Percentiles rank a stretch among this genome's conserved stretches.
Conservation (phyloP, 805 yeast genomes). For the Candida suzukii region DNA sequence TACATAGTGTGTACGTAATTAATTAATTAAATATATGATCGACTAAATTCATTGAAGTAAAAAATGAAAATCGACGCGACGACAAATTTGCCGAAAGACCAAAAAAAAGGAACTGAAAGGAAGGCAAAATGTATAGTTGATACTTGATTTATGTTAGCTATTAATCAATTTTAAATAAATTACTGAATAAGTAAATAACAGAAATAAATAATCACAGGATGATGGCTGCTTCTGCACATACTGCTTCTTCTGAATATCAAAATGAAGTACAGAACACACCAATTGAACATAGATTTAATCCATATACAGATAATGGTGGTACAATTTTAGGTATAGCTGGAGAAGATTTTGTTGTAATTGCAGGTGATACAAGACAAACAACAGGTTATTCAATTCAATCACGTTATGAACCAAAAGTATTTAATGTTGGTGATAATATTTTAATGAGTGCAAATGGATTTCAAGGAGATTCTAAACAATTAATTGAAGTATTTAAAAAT, state of each 20-base stretch:
- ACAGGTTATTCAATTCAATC: constrained; percentile 91
- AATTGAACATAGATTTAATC: constrained; percentile 88
- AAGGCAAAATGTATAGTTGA: too few species aligned
- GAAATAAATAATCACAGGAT: too few species aligned
- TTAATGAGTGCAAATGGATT: constrained; percentile 92
- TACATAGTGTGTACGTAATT: too few species aligned
- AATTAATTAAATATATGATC: too few species aligned
- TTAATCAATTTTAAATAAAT: too few species aligned
- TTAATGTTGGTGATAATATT: constrained; percentile 81
- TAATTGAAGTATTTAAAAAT: constrained; percentile 65
- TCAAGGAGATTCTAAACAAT: constrained; percentile 88
- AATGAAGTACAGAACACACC: constrained; percentile 31
- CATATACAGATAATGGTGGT: constrained; percentile 94
- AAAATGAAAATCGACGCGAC: too few species aligned
- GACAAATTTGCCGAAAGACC: too few species aligned
- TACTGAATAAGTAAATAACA: too few species aligned
- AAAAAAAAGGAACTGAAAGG: too few species aligned
- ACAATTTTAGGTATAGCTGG: constrained; percentile 97
- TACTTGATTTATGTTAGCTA: too few species aligned
- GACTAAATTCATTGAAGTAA: too few species aligned
- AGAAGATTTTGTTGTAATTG: constrained; percentile 91
- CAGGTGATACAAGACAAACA: constrained; percentile 98
- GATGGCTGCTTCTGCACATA: too few species aligned
- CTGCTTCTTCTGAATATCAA: constrained; percentile 50
- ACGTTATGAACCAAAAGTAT: constrained; percentile 85